These are phyloP conservation scores for Paradendryphiella salina DNA, from an alignment of 2,329 filamentous ascomycete genomes.

Conservation along the genomic window DNA sequence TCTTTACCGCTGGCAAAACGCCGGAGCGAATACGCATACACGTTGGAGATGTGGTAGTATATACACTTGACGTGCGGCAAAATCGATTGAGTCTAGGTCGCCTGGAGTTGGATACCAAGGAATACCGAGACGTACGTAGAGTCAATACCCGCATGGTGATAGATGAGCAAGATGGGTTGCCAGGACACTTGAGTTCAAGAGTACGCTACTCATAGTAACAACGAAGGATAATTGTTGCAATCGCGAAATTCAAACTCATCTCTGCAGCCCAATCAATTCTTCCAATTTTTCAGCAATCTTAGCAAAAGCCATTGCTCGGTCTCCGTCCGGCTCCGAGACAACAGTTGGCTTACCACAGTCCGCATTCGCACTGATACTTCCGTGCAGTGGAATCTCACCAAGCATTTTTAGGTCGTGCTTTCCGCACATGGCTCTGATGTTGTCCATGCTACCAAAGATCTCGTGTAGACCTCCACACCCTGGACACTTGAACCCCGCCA, in stretches of 20 bases:
- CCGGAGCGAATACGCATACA: too few species aligned
- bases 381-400: conserved; percentile 86
- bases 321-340: conserved; percentile 77
- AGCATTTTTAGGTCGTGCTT: conserved; percentile 77
- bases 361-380: conserved; percentile 82
- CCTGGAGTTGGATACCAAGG: too few species aligned
- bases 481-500: conserved; percentile 47
- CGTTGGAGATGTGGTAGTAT: too few species aligned
- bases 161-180: too few species aligned
- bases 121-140: too few species aligned
- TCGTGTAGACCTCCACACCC: conserved; percentile 55
- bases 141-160: too few species aligned
- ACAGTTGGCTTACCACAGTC: conserved; percentile 88
- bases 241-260: neutral
- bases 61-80: too few species aligned
- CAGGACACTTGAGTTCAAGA: too few species aligned
- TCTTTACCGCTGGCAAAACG: too few species aligned
- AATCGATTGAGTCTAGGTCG: too few species aligned
- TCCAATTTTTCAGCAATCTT: conserved; percentile 64
- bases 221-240: too few species aligned
- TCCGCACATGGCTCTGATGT: conserved; percentile 75
- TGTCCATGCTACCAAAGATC: conserved; percentile 63
- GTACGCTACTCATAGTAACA: too few species aligned
- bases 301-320: conserved; percentile 71
- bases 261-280: conserved; percentile 21